Base-by-base conservation (phyloP, 2,329 filamentous ascomycete species). In the Ramularia endophylla region DNA sequence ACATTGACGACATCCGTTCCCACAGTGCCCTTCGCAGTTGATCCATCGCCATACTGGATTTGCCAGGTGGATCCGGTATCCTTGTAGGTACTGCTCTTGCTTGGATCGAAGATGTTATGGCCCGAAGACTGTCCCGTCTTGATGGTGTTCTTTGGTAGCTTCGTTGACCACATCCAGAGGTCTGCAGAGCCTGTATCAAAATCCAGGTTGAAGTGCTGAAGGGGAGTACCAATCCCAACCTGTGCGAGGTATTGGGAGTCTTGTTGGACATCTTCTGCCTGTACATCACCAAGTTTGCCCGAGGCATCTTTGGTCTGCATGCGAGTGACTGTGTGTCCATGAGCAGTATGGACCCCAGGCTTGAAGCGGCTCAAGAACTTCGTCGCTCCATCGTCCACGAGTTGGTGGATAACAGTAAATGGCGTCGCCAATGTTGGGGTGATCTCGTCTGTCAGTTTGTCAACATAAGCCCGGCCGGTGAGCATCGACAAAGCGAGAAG, bases 101-200 rank as follows among this genome's bases (percentile, higher is more conserved):
- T 65, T 2, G 80, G 67, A 54, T 84, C 66, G 53, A 79, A 87
- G 46, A 79, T 66, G 8, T 63, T 69, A 58, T 81, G 77, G 15
- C 65, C 62, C n/a, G 32, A 8, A 8, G 57, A 49, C 27, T 58
- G 51, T 18, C 62, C 52, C 15, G 62, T 60, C 4, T 47, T 36
- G 20, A 52, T 46, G 44, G 56, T 52, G 29, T 42, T 40, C 16
- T 46, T 42, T 13, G 49, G 44, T 11, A 62, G 42, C 30, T 54
- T 44, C 20, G 52, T 57, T 4, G 56, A 57, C 49, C 50, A 59
- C 22, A 63, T 48, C 82, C 80, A 86, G 16, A 83, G 68, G 65
- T 86, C 83, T 15, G 80, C 73, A 8, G 79, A 83, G 15, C 81
- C 81, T 28, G 81, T 85, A 58, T 87, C 83, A 47, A 86, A 85